Conservation (phyloP, 2,329 filamentous ascomycete species). For the Fusarium graminum region DNA sequence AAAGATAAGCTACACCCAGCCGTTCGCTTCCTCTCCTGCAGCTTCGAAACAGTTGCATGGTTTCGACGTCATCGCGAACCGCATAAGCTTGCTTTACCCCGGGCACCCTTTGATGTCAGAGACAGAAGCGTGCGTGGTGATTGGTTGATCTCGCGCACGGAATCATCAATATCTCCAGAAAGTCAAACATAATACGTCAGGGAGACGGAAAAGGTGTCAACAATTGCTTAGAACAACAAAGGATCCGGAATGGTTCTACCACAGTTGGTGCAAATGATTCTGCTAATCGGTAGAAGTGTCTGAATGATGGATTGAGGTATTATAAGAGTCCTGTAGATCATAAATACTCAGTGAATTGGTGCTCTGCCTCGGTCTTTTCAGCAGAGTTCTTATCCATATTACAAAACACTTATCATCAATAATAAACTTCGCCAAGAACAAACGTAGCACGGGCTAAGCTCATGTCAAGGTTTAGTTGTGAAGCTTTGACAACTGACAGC, state of each 20-base stretch:
- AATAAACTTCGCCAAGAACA: slow-evolving; percentile 21
- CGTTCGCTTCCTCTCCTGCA: slow-evolving; percentile 34
- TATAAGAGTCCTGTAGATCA: neutral
- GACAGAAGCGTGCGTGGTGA: slow-evolving; percentile 22
- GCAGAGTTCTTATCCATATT: neutral
- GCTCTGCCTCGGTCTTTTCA: no score
- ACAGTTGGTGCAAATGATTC: neutral
- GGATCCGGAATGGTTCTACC: neutral
- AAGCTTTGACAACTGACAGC: slow-evolving; percentile 18
- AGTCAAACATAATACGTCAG: slow-evolving; percentile 41
- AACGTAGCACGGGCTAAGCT: slow-evolving; percentile 2
- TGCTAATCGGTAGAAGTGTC: neutral
- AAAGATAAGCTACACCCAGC: slow-evolving; percentile 25
- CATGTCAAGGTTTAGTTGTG: neutral
- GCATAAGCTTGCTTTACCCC: slow-evolving; percentile 44
- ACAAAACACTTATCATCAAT: neutral
- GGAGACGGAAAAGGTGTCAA: slow-evolving; percentile 12
- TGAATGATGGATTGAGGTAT: neutral
- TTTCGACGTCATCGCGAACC: slow-evolving; percentile 45
- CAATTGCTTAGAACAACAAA: slow-evolving; percentile 4
- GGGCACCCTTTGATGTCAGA: slow-evolving; percentile 23
- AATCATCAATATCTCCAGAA: slow-evolving; percentile 12
- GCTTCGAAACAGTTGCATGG: slow-evolving; percentile 39
- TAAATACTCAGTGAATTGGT: neutral
- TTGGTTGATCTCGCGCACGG: slow-evolving; percentile 16